These are phyloP conservation scores for Carex cristatella DNA, from an alignment of 176 grass and related monocot species.

Conservation along the genomic window DNA sequence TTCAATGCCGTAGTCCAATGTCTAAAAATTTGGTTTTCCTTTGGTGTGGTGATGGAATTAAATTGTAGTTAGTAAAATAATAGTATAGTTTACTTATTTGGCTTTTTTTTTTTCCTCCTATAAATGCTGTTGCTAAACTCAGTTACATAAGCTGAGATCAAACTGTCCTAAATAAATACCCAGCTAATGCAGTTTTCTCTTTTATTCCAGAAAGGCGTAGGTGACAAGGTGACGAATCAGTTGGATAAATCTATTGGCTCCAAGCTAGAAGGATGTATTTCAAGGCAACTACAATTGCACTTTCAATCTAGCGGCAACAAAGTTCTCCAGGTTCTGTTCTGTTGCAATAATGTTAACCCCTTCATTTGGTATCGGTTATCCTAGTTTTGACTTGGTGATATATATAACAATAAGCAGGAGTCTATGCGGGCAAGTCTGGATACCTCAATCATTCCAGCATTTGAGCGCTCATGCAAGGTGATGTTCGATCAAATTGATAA, in stretches of 20 bases:
- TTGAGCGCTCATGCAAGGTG: slow-evolving; percentile 81
- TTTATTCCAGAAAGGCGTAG: slow-evolving; percentile 57
- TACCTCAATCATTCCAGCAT: slow-evolving; percentile 72
- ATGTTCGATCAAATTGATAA: slow-evolving; percentile 86
- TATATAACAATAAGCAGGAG: slow-evolving; percentile 41
- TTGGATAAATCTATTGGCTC: slow-evolving; percentile 72
- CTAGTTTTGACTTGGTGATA: not conserved
- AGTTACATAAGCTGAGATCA: not conserved
- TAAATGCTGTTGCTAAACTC: not conserved
- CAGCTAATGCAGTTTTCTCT: not conserved
- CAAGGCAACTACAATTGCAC: slow-evolving; percentile 81
- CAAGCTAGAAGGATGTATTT: slow-evolving; percentile 70
- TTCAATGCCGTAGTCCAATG: not conserved
- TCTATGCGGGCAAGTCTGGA: slow-evolving; percentile 66
- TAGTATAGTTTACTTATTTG: not conserved
- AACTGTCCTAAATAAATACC: not conserved
- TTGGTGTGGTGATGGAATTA: not conserved
- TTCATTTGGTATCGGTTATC: not conserved
- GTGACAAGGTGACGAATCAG: slow-evolving; percentile 80
- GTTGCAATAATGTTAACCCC: not conserved
- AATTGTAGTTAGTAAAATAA: not conserved
- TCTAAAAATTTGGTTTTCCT: not conserved
- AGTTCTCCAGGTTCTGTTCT: slow-evolving; percentile 60
- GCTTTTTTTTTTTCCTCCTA: not conserved
- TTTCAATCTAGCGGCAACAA: slow-evolving; percentile 76